Base-by-base conservation (phyloP, 2,329 filamentous ascomycete species). In the Boeremia lycopersici region DNA sequence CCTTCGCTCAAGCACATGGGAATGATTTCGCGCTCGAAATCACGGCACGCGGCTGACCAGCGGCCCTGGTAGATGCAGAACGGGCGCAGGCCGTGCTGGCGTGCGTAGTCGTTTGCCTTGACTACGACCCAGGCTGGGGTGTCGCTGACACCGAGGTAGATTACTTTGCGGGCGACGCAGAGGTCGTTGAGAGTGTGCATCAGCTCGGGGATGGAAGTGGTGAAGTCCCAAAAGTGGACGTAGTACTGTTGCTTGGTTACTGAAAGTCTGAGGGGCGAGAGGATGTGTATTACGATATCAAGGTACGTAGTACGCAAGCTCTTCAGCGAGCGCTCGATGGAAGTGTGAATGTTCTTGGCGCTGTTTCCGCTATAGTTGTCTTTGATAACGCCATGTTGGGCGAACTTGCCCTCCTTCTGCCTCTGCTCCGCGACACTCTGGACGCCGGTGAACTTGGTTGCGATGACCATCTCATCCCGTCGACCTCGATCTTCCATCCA, bases 11-110 rank as follows among this genome's bases (percentile, higher is more conserved):
- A 78, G 34, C 75, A 79, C 87, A 89, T 89, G 36, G 86, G 86
- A 31, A 90, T 79, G 62, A 89, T 86, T n/a, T 89, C 86, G 23
- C 86, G 80, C 75, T 89, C 86, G 45, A 89, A 83, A 70, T 91
- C 88, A 23, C 89, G 83, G 42, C 84, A 79, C 1, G 77, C 79
- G 15, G 82, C 79, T 19, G 77, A 83, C 86, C 86, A 90, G 10
- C 75, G 77, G 9, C 88, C 88, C 72, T 89, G 86, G 71, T 89
- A 90, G 28, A 90, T 83, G 31, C 63, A 63, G 68, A 79, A 75
- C 35, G 66, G 61, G 35, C 72, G 61, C 34, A 75, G 61, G 58
- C 75, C 70, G 70, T 79, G 67, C 57, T 75, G 54, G 59, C 74
- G 71, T n/a, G 74, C 75, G 69, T 77, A 68, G 35, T 51, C 54